Evolutionary conservation across 2,329 filamentous ascomycete species (phyloP).

Genomic region (Phyllosticta capitalensis): DNA sequence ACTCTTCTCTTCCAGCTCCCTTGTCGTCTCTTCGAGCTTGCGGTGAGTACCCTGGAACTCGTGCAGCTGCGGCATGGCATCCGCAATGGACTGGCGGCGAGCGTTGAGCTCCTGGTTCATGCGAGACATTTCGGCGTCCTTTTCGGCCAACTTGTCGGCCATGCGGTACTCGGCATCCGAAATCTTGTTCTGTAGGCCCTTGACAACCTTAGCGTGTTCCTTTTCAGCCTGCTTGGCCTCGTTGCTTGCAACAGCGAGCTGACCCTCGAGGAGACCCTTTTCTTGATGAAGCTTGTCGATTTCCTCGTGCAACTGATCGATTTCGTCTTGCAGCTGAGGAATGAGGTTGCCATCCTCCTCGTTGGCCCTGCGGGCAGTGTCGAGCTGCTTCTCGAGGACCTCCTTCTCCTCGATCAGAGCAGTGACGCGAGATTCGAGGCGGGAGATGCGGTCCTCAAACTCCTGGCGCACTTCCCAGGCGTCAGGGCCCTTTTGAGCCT

Average conservation of each 20-base stretch:
- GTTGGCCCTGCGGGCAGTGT: constrained; percentile 2
- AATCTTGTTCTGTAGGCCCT: constrained; percentile 8
- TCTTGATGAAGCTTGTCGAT: constrained; percentile 8
- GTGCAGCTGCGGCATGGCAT: constrained; percentile 9
- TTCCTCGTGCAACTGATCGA: constrained; percentile 8
- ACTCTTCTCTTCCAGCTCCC: constrained; percentile 9
- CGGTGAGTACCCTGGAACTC: constrained; percentile 7
- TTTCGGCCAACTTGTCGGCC: constrained; percentile 9
- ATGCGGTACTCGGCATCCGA: constrained; percentile 7
- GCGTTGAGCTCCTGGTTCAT: constrained; percentile 10
- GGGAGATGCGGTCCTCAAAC: constrained; percentile 7
- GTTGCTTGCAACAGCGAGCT: constrained; percentile 5
- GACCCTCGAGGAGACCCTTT: constrained; percentile 1
- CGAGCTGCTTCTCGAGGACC: constrained; percentile 9
- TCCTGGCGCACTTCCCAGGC: constrained; percentile 8
- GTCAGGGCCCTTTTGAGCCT: constrained; percentile 5
- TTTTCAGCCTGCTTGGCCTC: constrained; percentile 3
- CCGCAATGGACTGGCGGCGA: constrained; percentile 8
- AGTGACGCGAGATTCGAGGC: constrained; percentile 6
- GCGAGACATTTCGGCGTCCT: constrained; percentile 9
- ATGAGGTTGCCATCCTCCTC: constrained; percentile 8
- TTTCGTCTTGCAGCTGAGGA: constrained; percentile 4
- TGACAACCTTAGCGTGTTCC: constrained; percentile 8
- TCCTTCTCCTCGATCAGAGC: constrained; percentile 9
- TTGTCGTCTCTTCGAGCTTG: constrained; percentile 9